Base-by-base conservation (phyloP, 305 asterid species). In the Lippia alba region DNA sequence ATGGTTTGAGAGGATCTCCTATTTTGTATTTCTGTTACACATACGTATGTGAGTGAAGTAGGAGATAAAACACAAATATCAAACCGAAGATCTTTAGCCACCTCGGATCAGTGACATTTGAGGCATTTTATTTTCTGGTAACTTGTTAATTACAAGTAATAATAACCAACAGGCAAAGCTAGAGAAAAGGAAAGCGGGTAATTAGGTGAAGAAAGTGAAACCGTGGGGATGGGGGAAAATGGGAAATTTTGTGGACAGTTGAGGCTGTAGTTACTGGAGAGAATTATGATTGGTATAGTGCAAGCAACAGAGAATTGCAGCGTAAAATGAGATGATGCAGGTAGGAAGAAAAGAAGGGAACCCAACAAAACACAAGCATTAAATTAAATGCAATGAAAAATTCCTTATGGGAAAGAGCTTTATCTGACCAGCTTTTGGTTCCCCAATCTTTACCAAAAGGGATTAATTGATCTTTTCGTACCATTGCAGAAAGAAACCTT, bases 241-340 rank as follows among this genome's bases (percentile, higher is more conserved):
- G 39, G 67, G 3, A 63, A 64, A 33, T n/a, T 6, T 24, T 6
- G 14, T 53, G 49, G 15, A 48, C 18, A 44, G 46, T 39, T 48
- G 72, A 56, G 46, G 56, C 69, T 61, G 14, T 58, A 51, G 61
- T 34, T 51, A 66, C 24, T n/a, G 39, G 45, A 15, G 18, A 53
- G 39, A 16, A 20, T 18, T 36, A 66, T 73, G 73, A 73, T 66
- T 73, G 78, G 54, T 9, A 11, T 48, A 34, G 77, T 73, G 49
- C 67, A 57, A 48, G 72, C 56, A 64, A 46, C 76, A 64, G 76
- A 48, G 72, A 53, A 59, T 44, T 64, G 70, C 77, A 71, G 74
- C 60, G 79, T 30, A 30, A 16, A 55, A 74, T 48, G 48, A 9
- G 45, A n/a, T n/a, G n/a, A n/a, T 44, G 44, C 70, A 74, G 46